A percentile compares a stretch with the other conserved stretches of the same genome.
phyloP scores from a whole-genome alignment of 352 stramenopile genomes.

The Globisporangium spinosum region DNA sequence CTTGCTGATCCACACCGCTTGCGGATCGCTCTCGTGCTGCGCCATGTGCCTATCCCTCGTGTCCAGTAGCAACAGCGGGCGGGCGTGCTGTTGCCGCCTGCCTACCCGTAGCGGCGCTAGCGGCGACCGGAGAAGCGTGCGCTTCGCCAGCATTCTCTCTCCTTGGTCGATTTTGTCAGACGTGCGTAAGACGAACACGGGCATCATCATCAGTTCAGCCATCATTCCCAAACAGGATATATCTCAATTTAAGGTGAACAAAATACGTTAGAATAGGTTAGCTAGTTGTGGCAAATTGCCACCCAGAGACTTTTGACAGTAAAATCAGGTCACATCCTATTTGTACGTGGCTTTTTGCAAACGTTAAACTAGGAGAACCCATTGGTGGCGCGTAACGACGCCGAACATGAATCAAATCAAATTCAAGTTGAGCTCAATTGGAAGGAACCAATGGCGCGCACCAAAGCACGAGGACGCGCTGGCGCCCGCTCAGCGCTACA shows the following conservation, averaged over 20 bases:
- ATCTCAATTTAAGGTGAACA: not conserved
- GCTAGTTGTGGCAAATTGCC: too few relatives aligned
- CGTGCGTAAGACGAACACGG: not conserved
- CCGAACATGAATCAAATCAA: not conserved
- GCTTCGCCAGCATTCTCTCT: conserved; percentile 4
- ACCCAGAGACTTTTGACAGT: not conserved
- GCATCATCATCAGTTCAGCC: not conserved
- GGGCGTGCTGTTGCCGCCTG: not conserved
- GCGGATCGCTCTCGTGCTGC: not conserved
- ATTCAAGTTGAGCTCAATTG: not conserved
- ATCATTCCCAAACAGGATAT: not conserved
- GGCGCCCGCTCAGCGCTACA: not conserved
- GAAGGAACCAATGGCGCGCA: not conserved
- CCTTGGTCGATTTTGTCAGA: not conserved
- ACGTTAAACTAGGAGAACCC: conserved; percentile 1
- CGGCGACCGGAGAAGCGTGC: not conserved
- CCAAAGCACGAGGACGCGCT: not conserved
- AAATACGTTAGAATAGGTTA: not conserved
- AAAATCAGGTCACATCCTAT: not conserved
- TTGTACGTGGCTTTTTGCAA: not conserved
- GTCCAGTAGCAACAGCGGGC: not conserved
- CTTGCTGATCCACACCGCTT: not conserved
- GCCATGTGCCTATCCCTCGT: not conserved
- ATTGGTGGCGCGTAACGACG: not conserved
- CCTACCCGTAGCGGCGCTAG: not conserved